A percentile compares a stretch with the other conserved stretches of the same genome.
Evolutionary conservation across 2,329 filamentous ascomycete genomes (phyloP).

Genomic region (Dothistroma pini): DNA sequence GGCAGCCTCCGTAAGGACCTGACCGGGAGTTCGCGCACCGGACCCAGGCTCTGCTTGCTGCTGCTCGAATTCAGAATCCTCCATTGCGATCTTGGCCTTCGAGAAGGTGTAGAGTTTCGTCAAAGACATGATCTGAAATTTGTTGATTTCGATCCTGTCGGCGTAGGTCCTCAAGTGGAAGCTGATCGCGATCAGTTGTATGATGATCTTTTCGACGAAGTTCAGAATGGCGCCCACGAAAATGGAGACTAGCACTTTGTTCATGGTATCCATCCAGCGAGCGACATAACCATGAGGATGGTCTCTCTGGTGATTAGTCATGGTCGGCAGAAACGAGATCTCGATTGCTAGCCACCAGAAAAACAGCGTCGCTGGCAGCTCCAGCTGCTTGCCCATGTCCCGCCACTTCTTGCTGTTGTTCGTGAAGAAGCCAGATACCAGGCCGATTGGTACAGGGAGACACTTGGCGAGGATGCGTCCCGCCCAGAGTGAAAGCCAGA

Average conservation of each 20-base stretch:
- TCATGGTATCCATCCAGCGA: slow-evolving; percentile 70
- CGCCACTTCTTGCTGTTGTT: slow-evolving; percentile 92
- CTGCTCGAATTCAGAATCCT: slow-evolving; percentile 74
- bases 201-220: slow-evolving; percentile 85
- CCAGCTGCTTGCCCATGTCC: slow-evolving; percentile 79
- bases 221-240: slow-evolving; percentile 79
- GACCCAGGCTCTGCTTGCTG: slow-evolving; percentile 44
- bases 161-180: slow-evolving; percentile 91
- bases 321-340: slow-evolving; percentile 78
- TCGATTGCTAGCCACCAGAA: slow-evolving; percentile 89
- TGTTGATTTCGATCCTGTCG: slow-evolving; percentile 86
- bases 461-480: slow-evolving; percentile 61
- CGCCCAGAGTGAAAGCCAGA: slow-evolving; percentile 90
- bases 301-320: slow-evolving; percentile 61
- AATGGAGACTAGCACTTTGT: slow-evolving; percentile 82
- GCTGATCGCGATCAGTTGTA: slow-evolving; percentile 89
- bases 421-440: slow-evolving; percentile 70
- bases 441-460: slow-evolving; percentile 58
- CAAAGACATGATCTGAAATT: slow-evolving; percentile 73
- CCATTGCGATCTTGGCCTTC: slow-evolving; percentile 61
- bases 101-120: slow-evolving; percentile 64
- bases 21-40: slow-evolving; percentile 70
- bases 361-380: slow-evolving; percentile 80
- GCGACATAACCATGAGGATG: slow-evolving; percentile 49
- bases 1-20: slow-evolving; percentile 64